Percentiles rank a stretch among this genome's conserved stretches.
Conservation (phyloP, 768 basidiomycete species). For the Xerocomellus amylosporus region DNA sequence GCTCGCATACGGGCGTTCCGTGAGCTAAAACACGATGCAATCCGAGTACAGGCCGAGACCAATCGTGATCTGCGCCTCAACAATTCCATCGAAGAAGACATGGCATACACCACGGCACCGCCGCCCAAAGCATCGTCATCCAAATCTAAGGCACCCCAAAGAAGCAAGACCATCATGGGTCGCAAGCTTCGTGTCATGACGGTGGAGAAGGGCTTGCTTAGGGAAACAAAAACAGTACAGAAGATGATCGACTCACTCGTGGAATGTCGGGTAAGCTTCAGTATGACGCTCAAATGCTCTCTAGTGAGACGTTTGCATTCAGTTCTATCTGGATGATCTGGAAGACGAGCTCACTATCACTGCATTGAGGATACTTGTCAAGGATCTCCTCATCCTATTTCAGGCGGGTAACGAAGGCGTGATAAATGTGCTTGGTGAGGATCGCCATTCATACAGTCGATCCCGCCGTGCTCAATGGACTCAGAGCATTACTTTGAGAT, state of each 20-base stretch:
- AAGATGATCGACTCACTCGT: slow-evolving; percentile 84
- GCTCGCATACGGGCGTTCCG: slow-evolving; percentile 83
- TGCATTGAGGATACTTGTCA: slow-evolving; percentile 90
- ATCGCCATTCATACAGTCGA: slow-evolving; percentile 23
- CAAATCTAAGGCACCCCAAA: slow-evolving; percentile 38
- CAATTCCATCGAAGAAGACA: slow-evolving; percentile 64
- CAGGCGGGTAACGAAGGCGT: slow-evolving; percentile 97
- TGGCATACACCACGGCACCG: slow-evolving; percentile 31
- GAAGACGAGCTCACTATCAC: slow-evolving; percentile 89
- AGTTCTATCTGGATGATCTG: slow-evolving; percentile 94
- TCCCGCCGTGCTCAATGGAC: slow-evolving; percentile 13
- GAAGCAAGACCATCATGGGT: slow-evolving; percentile 78
- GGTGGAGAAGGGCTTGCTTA: slow-evolving; percentile 91
- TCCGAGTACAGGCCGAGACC: slow-evolving; percentile 89
- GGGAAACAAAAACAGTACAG: slow-evolving; percentile 91
- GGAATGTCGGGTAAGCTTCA: slow-evolving; percentile 73
- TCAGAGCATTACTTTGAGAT: slow-evolving; percentile 97
- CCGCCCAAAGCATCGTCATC: slow-evolving; percentile 31
- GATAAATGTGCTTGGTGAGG: slow-evolving; percentile 71
- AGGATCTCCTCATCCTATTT: slow-evolving; percentile 92
- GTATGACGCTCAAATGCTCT: not conserved
- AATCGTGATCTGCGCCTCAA: slow-evolving; percentile 77
- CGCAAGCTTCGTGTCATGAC: slow-evolving; percentile 87
- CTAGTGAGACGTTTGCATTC: not conserved
- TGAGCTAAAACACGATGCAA: slow-evolving; percentile 91